Conservation (phyloP, 345 rosid genomes). For the Eucalyptus erythrocorys region DNA sequence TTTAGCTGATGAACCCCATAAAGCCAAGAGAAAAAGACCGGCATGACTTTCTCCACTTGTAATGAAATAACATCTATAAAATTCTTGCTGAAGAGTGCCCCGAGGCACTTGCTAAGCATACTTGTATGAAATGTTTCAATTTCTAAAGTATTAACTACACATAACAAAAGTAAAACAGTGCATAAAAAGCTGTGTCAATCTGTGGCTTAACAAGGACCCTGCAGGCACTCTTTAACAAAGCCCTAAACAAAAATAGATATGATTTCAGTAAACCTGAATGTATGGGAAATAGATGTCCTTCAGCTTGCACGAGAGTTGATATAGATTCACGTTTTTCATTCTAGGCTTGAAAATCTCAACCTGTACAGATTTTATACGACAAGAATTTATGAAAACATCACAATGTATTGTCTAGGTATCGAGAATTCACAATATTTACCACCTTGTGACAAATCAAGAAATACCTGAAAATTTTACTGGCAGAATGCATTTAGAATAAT, state of each 20-base stretch:
- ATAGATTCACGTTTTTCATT: constrained; percentile 13
- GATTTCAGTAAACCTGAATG: constrained; percentile 39
- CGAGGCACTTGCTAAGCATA: background rate
- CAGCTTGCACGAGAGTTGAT: constrained; percentile 50
- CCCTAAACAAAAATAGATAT: background rate
- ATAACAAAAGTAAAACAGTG: background rate
- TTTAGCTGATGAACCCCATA: background rate
- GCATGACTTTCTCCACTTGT: background rate
- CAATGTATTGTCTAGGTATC: background rate
- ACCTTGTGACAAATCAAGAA: background rate
- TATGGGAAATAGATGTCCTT: constrained; percentile 86
- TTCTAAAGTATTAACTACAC: background rate
- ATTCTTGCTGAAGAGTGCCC: background rate
- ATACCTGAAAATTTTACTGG: background rate
- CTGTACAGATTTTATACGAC: constrained; percentile 12
- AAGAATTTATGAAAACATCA: background rate
- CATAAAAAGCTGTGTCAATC: background rate
- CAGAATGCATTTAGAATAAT: background rate
- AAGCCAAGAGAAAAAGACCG: background rate
- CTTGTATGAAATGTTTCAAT: background rate
- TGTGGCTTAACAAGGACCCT: background rate
- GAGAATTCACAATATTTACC: background rate
- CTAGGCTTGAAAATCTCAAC: constrained; percentile 49
- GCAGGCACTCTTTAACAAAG: background rate
- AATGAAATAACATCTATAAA: background rate